phyloP scores from a whole-genome alignment of 495 filamentous ascomycete species.

The Pyrenula massariospora region DNA sequence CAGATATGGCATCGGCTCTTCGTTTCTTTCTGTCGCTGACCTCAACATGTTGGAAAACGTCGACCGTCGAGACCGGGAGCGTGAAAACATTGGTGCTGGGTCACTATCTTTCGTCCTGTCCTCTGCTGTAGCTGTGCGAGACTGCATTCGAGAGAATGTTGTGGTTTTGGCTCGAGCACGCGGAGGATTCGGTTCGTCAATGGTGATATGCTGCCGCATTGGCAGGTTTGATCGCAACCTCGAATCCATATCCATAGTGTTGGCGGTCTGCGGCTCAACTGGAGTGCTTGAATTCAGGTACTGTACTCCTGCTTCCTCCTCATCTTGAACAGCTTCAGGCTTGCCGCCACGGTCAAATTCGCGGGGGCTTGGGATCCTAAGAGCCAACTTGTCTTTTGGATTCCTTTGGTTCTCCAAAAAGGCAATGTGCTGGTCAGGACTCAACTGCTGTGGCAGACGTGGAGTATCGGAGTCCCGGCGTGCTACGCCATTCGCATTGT shows the following conservation, averaged over 20 bases:
- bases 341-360: constrained; percentile 72
- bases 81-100: constrained; percentile 7
- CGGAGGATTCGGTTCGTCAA: constrained; percentile 44
- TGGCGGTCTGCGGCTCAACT: constrained; percentile 5
- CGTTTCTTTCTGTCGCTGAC: constrained; percentile 27
- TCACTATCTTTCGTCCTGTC: constrained; percentile 17
- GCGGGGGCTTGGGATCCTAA: constrained; percentile 78
- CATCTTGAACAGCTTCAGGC: constrained; percentile 49
- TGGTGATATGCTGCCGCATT: constrained; percentile 44
- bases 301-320: constrained; percentile 13
- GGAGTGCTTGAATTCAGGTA: background rate
- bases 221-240: constrained; percentile 10
- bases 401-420: constrained; percentile 79
- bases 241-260: constrained; percentile 10
- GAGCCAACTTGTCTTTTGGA: constrained; percentile 51
- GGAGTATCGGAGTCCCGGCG: constrained; percentile 17
- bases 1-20: constrained; percentile 63
- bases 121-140: constrained; percentile 24
- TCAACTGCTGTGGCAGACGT: constrained; percentile 38
- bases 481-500: background rate
- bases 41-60: constrained; percentile 25
- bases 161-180: constrained; percentile 19
- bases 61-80: constrained; percentile 15
- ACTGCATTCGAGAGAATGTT: constrained; percentile 28
- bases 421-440: constrained; percentile 68